Evolutionary conservation across 1,284 basidiomycete species (phyloP), one percentile per base, ranked within the genome.

Genomic region (Tilletia horrida): DNA sequence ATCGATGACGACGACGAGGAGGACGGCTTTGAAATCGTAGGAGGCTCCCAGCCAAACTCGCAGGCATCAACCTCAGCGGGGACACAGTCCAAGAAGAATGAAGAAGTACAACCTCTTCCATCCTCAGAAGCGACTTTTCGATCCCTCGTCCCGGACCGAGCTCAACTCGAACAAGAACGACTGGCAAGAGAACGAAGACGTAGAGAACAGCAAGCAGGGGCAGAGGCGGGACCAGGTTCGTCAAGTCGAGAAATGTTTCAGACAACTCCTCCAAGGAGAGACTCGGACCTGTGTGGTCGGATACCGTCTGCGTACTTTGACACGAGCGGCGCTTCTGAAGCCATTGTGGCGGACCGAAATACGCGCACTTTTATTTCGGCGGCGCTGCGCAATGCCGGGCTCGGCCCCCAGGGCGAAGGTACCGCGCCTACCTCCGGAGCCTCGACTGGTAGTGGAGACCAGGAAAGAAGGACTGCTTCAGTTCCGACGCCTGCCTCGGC

Each of bases 151-250:
- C 73, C 76, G 0, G 71, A 79, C 57, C 71, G 79, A 16, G 44
- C 50, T 1, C 73, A 76, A 64, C 65, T 80, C 6, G 79, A 80
- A 64, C 61, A 62, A 2, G 79, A 77, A 64, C 45, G 79, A 3
- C 69, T 70, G 29, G 69, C 73, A 21, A 66, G 79, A 9, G 72
- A 65, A 7, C 66, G 68, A 9, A 73, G 73, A 50, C 66, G 76
- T 11, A n/a, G n/a, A 45, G 35, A 48, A 63, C 25, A 31, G 40
- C 3, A 68, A 71, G 52, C 62, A 55, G 1, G 25, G 13, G 45
- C 69, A 68, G 47, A 23, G n/a, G n/a, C n/a, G n/a, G n/a, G n/a
- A n/a, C n/a, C n/a, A 23, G 25, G n/a, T n/a, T n/a, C 21, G 6
- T 48, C 45, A 16, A 40, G 35, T 40, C 11, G 6, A 40, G 35